phyloP scores from a whole-genome alignment of 1,139 yeast species.

The Geotrichum restrictum region DNA sequence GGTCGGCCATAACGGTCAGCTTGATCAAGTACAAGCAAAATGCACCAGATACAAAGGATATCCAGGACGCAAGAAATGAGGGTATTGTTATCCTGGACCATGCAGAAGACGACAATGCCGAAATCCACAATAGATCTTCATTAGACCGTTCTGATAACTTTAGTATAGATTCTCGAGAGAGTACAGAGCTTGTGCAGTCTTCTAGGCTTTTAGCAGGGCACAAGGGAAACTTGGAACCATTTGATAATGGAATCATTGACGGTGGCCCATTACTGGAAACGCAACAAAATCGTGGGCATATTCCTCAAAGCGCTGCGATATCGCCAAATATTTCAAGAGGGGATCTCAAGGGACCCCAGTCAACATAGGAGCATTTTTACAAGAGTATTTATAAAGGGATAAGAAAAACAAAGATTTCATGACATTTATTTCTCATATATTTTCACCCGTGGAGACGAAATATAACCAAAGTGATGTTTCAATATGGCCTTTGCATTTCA shows the following conservation, averaged over 20 bases:
- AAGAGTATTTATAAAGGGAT: neutral
- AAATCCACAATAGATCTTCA: neutral
- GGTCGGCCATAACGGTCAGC: conserved; percentile 56
- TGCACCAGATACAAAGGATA: conserved; percentile 9
- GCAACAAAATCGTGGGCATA: neutral
- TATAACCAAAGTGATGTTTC: no score
- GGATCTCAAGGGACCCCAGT: neutral
- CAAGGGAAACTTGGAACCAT: conserved; percentile 11
- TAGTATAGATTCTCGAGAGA: neutral
- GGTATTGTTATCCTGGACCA: neutral
- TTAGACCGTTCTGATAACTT: neutral
- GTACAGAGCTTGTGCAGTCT: neutral
- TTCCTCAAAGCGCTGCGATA: neutral
- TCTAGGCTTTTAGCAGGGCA: neutral
- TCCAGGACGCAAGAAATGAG: neutral
- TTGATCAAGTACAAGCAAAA: conserved; percentile 12
- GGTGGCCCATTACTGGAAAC: conserved; percentile 18
- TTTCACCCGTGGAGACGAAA: no score
- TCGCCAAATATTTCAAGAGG: neutral
- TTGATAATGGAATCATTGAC: conserved; percentile 20
- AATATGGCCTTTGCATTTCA: no score
- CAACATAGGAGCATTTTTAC: no score
- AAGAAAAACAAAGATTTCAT: neutral
- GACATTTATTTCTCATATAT: no score
- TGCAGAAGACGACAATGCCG: conserved; percentile 4